phyloP scores from a whole-genome alignment of 2,329 filamentous ascomycete species.

The Amylocarpus encephaloides region DNA sequence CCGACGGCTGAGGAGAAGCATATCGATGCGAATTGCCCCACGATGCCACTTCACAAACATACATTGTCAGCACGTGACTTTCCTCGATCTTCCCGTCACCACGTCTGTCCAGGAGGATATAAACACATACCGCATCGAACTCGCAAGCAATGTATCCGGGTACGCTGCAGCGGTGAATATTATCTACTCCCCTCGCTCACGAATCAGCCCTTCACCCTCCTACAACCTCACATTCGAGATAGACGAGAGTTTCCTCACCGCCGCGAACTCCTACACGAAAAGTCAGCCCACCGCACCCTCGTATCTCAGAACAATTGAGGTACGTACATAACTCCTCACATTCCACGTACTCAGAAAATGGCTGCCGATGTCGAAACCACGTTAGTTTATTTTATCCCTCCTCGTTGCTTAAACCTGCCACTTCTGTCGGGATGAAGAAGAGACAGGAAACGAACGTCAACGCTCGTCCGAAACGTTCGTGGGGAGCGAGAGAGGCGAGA shows the following conservation, averaged over 20 bases:
- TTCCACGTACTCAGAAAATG: constrained; percentile 41
- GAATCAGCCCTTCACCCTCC: background rate
- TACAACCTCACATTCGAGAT: background rate
- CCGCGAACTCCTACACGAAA: constrained; percentile 23
- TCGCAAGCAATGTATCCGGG: background rate
- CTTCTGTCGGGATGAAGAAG: background rate
- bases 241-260: constrained; percentile 15
- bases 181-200: background rate
- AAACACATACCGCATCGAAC: background rate
- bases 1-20: constrained; percentile 37
- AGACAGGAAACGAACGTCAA: too few species aligned
- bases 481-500: background rate
- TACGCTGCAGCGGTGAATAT: background rate
- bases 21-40: constrained; percentile 35
- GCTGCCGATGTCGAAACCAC: background rate
- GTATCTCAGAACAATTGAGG: background rate
- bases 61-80: constrained; percentile 14
- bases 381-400: background rate
- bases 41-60: constrained; percentile 28
- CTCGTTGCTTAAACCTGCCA: background rate
- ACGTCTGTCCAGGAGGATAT: background rate
- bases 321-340: constrained; percentile 38
- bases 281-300: background rate
- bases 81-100: background rate
- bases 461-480: background rate